Percentiles rank a stretch among this genome's conserved stretches.
These are phyloP conservation scores for Mayamaea pseudoterrestris DNA, from an alignment of 108 stramenopile species.

Conservation along the genomic window DNA sequence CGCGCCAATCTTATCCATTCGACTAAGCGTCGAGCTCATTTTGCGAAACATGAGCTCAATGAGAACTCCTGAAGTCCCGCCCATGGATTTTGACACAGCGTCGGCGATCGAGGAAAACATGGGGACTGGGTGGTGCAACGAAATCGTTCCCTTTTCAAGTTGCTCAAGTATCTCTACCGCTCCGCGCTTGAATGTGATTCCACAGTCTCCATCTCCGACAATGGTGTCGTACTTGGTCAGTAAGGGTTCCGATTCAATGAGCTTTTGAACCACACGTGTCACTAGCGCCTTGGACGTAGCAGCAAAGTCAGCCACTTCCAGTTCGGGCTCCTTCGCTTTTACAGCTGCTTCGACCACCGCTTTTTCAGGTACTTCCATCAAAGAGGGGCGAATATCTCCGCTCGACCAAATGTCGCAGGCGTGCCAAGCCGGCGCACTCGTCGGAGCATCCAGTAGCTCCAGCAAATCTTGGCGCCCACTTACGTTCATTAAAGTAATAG, in stretches of 20 bases:
- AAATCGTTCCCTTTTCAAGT: slow-evolving; percentile 16
- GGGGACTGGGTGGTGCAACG: slow-evolving; percentile 36
- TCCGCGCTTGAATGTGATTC: slow-evolving; percentile 89
- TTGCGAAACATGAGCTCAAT: slow-evolving; percentile 88
- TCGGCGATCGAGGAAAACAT: slow-evolving; percentile 64
- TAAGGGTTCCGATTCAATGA: slow-evolving; percentile 68
- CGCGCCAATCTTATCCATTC: slow-evolving; percentile 24
- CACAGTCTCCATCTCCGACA: slow-evolving; percentile 98
- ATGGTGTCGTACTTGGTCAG: slow-evolving; percentile 84
- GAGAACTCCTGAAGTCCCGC: slow-evolving; percentile 92
- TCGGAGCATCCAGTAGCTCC: slow-evolving; percentile 63
- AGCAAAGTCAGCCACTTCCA: slow-evolving; percentile 37
- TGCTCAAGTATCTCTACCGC: slow-evolving; percentile 63
- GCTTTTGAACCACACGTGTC: slow-evolving; percentile 31
- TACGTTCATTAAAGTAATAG: slow-evolving; percentile 72
- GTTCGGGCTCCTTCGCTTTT: slow-evolving; percentile 14
- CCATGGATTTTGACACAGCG: slow-evolving; percentile 80
- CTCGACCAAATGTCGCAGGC: slow-evolving; percentile 37
- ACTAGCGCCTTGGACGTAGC: slow-evolving; percentile 13
- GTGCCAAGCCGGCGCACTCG: slow-evolving; percentile 78
- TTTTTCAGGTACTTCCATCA: slow-evolving; percentile 39
- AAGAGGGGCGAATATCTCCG: slow-evolving; percentile 27
- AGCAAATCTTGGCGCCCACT: slow-evolving; percentile 22
- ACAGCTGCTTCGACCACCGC: slow-evolving; percentile 8
- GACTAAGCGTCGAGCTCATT: slow-evolving; percentile 33